These are phyloP conservation scores for Martiniozyma asiatica DNA, from an alignment of 1,139 yeast species.

Conservation along the genomic window DNA sequence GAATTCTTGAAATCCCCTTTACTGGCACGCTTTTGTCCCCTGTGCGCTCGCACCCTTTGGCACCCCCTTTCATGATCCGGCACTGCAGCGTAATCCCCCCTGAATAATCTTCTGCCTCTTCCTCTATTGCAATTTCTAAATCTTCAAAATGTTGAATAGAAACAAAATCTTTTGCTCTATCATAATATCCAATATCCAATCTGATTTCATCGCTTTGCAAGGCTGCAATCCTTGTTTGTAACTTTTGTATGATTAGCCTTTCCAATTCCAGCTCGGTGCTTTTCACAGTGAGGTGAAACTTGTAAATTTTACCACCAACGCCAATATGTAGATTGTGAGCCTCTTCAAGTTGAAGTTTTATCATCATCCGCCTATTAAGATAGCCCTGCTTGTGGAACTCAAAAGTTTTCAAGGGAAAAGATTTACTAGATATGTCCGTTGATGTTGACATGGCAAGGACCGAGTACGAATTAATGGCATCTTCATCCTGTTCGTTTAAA, in stretches of 20 bases:
- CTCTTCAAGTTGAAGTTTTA: conserved; percentile 15
- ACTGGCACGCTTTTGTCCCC: too few relatives aligned
- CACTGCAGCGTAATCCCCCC: too few relatives aligned
- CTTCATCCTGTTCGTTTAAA: too few relatives aligned
- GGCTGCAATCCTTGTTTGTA: conserved; percentile 15
- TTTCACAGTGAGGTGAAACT: conserved; percentile 13
- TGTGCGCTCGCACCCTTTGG: too few relatives aligned
- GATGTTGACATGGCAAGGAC: too few relatives aligned
- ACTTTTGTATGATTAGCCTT: conserved; percentile 17
- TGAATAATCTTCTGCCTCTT: too few relatives aligned
- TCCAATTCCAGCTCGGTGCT: conserved; percentile 9
- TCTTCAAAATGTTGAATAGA: conserved; percentile 23
- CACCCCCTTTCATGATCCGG: too few relatives aligned
- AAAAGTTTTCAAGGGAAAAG: too few relatives aligned
- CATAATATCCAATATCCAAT: conserved; percentile 24
- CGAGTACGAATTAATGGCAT: too few relatives aligned
- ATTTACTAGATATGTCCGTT: too few relatives aligned
- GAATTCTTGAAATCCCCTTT: too few relatives aligned
- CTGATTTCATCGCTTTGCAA: conserved; percentile 5
- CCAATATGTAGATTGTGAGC: conserved; percentile 10
- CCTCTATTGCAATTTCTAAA: conserved; percentile 22
- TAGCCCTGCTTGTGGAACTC: too few relatives aligned
- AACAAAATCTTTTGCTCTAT: conserved; percentile 24
- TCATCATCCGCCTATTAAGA: neutral
- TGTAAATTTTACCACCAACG: conserved; percentile 17